Evolutionary conservation across 805 yeast genomes (phyloP), one percentile per base, ranked within the genome.

Genomic region (Kuraishia ogatae): DNA sequence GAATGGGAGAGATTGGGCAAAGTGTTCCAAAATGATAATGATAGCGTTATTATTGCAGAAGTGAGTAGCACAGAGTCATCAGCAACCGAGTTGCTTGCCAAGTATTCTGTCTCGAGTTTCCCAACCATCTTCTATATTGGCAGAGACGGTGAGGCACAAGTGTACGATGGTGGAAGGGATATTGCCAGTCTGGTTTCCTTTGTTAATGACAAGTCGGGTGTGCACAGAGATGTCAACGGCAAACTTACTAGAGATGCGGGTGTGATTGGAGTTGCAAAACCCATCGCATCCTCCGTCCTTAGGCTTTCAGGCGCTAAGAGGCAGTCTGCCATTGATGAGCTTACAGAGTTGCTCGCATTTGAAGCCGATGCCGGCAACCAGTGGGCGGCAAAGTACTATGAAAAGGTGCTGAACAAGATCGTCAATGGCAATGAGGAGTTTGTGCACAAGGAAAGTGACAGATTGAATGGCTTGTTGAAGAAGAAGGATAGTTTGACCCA

Each of bases 61-160:
- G 79, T 82, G 17, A 79, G 77, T 55, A 71, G 79, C 50, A 75
- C 82, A 13, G 75, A 69, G 43, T 76, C 71, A 13, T 75, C 80
- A 24, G 68, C 78, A 7, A 73, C 73, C 21, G 70, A 71, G 56
- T 61, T 81, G 47, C 70, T 71, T 55, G 62, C 66, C 35, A 64
- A 62, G 51, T 84, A 71, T 63, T 75, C 70, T 1, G 68, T 85
- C 53, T 59, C 65, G 17, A 68, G 72, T 7, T 78, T 72, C 65
- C 91, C 92, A 15, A 76, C 86, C 0, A 67, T 85, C n/a, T 60
- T 83, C 48, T 78, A 66, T 56, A 76, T 84, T 62, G 68, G 70
- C 39, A 66, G 73, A 17, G 74, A 79, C 10, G 62, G 64, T 5
- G 64, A 61, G 66, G 73, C 61, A 48, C 64, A 63, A 54, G 48